A percentile compares a stretch with the other conserved stretches of the same genome.
Conservation (phyloP, 805 yeast species). For the Candida ovalis region DNA sequence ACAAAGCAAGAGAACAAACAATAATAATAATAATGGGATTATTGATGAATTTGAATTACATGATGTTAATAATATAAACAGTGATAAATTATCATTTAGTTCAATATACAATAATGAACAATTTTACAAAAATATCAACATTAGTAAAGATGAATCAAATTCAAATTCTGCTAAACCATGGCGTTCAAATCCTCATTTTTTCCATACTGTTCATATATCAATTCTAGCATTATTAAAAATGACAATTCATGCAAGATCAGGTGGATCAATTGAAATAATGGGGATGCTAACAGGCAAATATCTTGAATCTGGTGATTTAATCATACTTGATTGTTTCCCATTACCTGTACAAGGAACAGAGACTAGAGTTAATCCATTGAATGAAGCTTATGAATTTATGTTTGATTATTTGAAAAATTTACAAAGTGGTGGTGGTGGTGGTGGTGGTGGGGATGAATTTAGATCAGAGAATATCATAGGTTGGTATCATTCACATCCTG, state of each 20-base stretch:
- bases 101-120: too few relatives aligned
- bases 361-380: constrained; percentile 90
- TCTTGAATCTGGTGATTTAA: constrained; percentile 45
- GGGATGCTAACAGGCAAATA: constrained; percentile 88
- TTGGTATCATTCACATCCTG: constrained; percentile 98
- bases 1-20: too few relatives aligned
- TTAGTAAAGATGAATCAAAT: constrained; percentile 11
- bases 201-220: constrained; percentile 60
- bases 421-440: too few relatives aligned
- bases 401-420: constrained; percentile 67
- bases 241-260: constrained; percentile 74
- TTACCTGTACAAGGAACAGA: constrained; percentile 96
- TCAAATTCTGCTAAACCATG: constrained; percentile 41
- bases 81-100: neutral
- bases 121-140: too few relatives aligned
- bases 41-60: too few relatives aligned
- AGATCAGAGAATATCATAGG: constrained; percentile 79
- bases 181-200: constrained; percentile 55
- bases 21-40: too few relatives aligned
- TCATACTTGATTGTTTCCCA: constrained; percentile 78
- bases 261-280: constrained; percentile 90
- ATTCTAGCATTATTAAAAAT: constrained; percentile 71
- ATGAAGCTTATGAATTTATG: constrained; percentile 94
- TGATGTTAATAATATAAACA: too few relatives aligned
- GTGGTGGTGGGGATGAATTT: constrained; percentile 32